These are phyloP conservation scores for Fusarium xylarioides DNA, from an alignment of 2,329 filamentous ascomycete species.

Conservation along the genomic window DNA sequence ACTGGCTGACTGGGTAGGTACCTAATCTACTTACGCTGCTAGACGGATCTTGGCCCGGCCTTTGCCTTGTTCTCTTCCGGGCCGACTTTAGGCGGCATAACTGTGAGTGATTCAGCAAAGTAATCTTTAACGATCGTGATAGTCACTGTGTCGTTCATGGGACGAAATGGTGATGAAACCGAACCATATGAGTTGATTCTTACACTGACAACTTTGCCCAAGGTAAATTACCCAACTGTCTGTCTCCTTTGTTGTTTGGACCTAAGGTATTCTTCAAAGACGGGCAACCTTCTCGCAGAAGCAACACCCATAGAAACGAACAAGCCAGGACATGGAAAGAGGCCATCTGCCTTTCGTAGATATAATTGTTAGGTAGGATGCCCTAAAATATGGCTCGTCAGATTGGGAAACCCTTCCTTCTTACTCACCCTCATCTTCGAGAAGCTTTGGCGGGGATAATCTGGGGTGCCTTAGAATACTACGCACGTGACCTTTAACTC, in stretches of 20 bases:
- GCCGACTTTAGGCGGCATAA: conserved; percentile 18
- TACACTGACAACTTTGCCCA: background rate
- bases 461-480: background rate
- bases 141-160: background rate
- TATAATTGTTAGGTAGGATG: background rate
- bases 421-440: background rate
- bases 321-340: background rate
- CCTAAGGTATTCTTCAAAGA: background rate
- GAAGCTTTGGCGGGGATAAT: conserved; percentile 4
- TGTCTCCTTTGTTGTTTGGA: background rate
- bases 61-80: conserved; percentile 14
- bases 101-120: background rate
- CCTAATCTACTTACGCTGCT: background rate
- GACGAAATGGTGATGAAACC: background rate
- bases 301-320: background rate
- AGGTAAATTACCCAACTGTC: background rate
- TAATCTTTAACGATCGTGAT: background rate
- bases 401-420: background rate
- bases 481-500: conserved; percentile 30
- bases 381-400: background rate
- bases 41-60: background rate
- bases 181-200: background rate
- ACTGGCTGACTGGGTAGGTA: background rate
- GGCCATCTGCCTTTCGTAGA: background rate
- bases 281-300: background rate